These are phyloP conservation scores for Neolentinus lepideus DNA, from an alignment of 1,284 basidiomycete species.

Conservation along the genomic window DNA sequence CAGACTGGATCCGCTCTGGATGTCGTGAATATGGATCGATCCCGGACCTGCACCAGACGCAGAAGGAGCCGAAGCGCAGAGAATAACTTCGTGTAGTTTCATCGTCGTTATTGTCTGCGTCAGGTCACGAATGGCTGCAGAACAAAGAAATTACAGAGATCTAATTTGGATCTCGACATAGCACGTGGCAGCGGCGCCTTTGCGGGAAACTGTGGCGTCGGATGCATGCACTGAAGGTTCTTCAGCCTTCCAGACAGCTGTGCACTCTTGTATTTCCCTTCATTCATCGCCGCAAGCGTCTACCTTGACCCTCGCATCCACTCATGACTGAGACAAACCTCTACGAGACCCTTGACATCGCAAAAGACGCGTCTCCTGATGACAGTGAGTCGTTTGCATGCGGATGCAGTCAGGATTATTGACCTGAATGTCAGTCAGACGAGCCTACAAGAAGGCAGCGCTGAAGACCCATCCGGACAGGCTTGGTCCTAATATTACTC, in stretches of 20 bases:
- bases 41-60: conserved; percentile 43
- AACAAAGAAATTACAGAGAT: neutral
- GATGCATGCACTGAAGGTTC: neutral
- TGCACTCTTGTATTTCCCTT: neutral
- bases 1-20: conserved; percentile 60
- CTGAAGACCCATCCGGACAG: conserved; percentile 45
- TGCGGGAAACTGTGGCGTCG: neutral
- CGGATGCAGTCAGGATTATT: conserved; percentile 2
- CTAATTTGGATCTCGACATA: neutral
- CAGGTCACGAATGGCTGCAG: too few species aligned
- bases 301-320: neutral
- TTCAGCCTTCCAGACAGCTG: neutral
- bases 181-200: neutral
- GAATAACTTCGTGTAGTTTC: conserved; percentile 60
- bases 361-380: conserved; percentile 31
- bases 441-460: conserved; percentile 38
- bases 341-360: conserved; percentile 41
- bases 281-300: neutral
- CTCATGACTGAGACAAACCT: conserved; percentile 30
- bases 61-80: conserved; percentile 53
- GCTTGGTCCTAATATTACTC: conserved; percentile 26
- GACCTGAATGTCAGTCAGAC: conserved; percentile 29
- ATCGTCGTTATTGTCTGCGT: conserved; percentile 28
- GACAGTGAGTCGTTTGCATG: conserved; percentile 27
- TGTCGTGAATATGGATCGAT: conserved; percentile 60